Base-by-base conservation (phyloP, 768 basidiomycete species). In the Boletus reticuloceps region DNA sequence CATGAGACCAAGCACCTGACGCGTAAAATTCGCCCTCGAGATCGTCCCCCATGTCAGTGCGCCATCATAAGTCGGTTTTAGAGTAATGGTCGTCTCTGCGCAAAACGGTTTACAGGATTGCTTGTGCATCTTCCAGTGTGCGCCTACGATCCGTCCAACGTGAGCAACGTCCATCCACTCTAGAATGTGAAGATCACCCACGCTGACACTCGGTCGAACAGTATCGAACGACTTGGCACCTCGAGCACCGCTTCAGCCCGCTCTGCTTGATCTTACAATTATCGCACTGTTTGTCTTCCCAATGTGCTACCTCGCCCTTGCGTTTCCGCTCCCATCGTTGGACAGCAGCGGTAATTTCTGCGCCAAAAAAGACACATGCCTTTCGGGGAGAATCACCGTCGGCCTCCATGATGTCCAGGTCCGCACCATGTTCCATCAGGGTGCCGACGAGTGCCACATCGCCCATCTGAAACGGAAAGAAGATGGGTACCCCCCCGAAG, bases 401-500 rank as follows among this genome's bases (percentile, higher is more conserved):
- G 14, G 61, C 73, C 47, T 77, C 74, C 14, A 59, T 39, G 6
- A 74, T 58, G 50, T 77, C 73, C 45, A 82, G 34, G 53, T 78
- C 74, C 11, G 82, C 82, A 11, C 74, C 77, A 40, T 72, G 73
- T 61, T 80, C 79, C 75, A 84, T 72, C 51, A 84, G 60, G 17
- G 79, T 46, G 31, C 82, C 74, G 20, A 82, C 68, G 9, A 69
- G 67, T 1, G 48, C 32, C 2, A 72, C 55, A n/a, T 74, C 55
- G 34, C 70, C 70, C 11, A 68, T 65, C 51, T 70, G 68, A n/a
- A 78, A 66, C 1, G 75, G 68, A 3, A 63, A 63, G 34, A 64
- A 63, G 8, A 82, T 41, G 3, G 82, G 66, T 0, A 79, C 74
- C 51, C 74, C 74, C 1, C 82, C 82, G 51, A 77, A 81, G 16